These are phyloP conservation scores for Colletotrichum falcatum DNA, from an alignment of 2,329 filamentous ascomycete species.

Conservation along the genomic window DNA sequence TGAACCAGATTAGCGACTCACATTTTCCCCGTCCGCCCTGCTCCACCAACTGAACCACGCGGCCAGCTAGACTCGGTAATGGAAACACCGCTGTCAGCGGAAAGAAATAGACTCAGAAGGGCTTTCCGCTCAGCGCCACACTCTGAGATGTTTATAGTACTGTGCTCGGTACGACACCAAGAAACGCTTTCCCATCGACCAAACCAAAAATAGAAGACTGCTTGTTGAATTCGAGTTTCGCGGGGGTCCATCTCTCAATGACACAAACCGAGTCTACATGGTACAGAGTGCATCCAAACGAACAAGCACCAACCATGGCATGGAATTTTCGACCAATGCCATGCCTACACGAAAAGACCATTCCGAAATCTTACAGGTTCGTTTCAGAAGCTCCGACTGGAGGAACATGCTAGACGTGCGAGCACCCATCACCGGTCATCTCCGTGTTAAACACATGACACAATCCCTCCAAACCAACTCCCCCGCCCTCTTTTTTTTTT, in stretches of 20 bases:
- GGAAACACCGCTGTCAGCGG: slow-evolving; percentile 34
- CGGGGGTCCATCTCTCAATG: slow-evolving; percentile 14
- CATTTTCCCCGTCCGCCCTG: slow-evolving; percentile 28
- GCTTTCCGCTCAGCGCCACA: slow-evolving; percentile 19
- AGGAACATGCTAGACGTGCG: slow-evolving; percentile 11
- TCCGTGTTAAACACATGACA: slow-evolving; percentile 34
- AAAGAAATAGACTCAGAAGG: slow-evolving; percentile 28
- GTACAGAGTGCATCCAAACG: background rate
- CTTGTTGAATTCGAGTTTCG: background rate
- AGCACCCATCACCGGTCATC: slow-evolving; percentile 36
- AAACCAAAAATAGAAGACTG: slow-evolving; percentile 24
- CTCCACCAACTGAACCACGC: slow-evolving; percentile 22
- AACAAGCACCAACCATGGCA: slow-evolving; percentile 19
- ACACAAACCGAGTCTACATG: slow-evolving; percentile 12
- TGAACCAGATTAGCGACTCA: slow-evolving; percentile 38
- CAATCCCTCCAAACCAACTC: slow-evolving; percentile 5
- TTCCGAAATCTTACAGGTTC: slow-evolving; percentile 33
- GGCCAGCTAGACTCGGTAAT: slow-evolving; percentile 27
- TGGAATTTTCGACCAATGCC: slow-evolving; percentile 3
- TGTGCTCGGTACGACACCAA: no score
- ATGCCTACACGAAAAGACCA: slow-evolving; percentile 21
- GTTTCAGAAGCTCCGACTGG: slow-evolving; percentile 38
- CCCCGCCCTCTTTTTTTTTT: background rate
- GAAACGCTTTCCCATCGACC: background rate
- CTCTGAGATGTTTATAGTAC: slow-evolving; percentile 1